Base-by-base conservation (phyloP, 768 basidiomycete species). In the Mycena metata region DNA sequence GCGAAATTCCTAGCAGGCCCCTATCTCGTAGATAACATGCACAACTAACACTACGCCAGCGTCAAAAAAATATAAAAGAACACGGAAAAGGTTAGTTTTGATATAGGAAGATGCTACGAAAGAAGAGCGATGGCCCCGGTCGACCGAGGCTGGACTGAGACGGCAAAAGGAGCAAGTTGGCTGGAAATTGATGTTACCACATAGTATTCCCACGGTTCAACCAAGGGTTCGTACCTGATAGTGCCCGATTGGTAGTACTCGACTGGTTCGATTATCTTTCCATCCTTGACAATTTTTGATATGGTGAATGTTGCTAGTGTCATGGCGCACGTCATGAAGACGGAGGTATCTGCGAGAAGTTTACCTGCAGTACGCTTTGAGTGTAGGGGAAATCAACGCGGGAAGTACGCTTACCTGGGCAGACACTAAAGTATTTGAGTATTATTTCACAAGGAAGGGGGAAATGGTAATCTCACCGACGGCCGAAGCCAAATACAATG, bases 301-400 rank as follows among this genome's bases (percentile, higher is more conserved):
- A 83, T 77, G 11, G 83, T 71, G 16, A 82, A 79, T 6, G 64
- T 78, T 0, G 81, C 81, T 0, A 82, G 58, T 17, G 80, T 76
- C 79, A 76, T 79, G 1, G 75, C 81, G 21, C 71, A 72, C 0
- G 77, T 76, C 35, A 82, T 73, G 76, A 81, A 82, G 5, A 79
- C 45, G 0, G 79, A 79, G 7, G 77, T 77, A 41, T 82, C 81
- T 3, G 79, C 81, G 59, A 82, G 60, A 51, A 79, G 67, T 70
- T 79, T 19, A 6, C 79, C 81, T 79, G 58, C 5, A n/a, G 17
- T 24, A 35, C 41, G 26, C 30, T 19, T 45, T 26, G 24, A 21
- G n/a, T n/a, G n/a, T 24, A 17, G 23, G 4, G 10, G 12, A 43
- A 41, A 60, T 39, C 19, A 1, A 24, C 10, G 9, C 3, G 17